Evolutionary conservation across 345 rosid species (phyloP), one percentile per base, ranked within the genome.

Genomic region (Raphanus sativus): DNA sequence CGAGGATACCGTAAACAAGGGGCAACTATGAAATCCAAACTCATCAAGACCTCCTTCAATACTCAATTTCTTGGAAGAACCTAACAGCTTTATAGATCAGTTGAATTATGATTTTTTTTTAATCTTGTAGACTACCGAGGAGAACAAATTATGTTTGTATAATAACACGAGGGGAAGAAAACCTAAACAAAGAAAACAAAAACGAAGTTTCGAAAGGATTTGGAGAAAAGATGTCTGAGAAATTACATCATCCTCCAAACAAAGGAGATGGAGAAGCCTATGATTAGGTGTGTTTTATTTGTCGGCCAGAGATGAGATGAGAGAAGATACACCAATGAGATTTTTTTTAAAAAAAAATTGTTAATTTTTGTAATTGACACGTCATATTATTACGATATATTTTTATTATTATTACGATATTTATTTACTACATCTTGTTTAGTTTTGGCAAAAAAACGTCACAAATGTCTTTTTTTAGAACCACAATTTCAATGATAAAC

Each of bases 281-380:
- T 62, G 71, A 74, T 69, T 74, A 74, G 75, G 61, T 68, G 61
- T 62, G 54, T 54, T 78, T 65, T 74, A 26, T 79, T 67, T 78
- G 78, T 79, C 78, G 78, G 75, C 70, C 77, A 73, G 74, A 61
- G 59, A 73, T 11, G 15, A 42, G 48, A 73, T 52, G 21, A 73
- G 76, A 73, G 30, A 33, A 45, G 34, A 69, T 16, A 59, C 73
- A 33, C 17, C 45, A 61, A 28, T 6, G 29, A n/a, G 69, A 25
- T n/a, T 34, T 70, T 68, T 56, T 26, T 26, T n/a, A n/a, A n/a
- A n/a, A n/a, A n/a, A n/a, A n/a, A n/a, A n/a, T 70, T 3, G 29
- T 28, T 28, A 28, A 28, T 2, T 28, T 48, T 21, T 55, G 54
- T 40, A 59, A 42, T 56, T 73, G 74, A 73, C 81, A 78, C 65